Evolutionary conservation across 495 filamentous ascomycete species (phyloP).

Genomic region (Letharia lupina): DNA sequence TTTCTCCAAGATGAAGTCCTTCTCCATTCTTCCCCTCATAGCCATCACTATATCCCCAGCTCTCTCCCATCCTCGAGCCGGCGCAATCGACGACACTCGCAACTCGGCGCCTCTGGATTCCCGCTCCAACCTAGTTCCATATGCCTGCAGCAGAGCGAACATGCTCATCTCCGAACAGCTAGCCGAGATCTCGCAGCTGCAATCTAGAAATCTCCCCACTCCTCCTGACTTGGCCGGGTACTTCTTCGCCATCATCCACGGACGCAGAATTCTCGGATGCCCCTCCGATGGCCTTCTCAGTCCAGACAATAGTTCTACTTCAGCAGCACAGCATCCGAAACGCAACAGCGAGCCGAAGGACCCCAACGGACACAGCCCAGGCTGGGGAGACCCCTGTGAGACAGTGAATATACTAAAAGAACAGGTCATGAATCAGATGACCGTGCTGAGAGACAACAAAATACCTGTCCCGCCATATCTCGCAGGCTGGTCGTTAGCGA

Average conservation of each 20-base stretch:
- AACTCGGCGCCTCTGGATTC: not conserved
- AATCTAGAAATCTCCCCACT: not conserved
- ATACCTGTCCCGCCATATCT: not conserved
- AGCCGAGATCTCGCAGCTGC: not conserved
- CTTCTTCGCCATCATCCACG: not conserved
- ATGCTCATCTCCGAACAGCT: not conserved
- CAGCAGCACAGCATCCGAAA: not conserved
- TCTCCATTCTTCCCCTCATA: not conserved
- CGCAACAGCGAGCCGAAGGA: not conserved
- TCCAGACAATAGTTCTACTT: not conserved
- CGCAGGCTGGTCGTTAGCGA: not conserved
- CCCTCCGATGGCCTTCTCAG: not conserved
- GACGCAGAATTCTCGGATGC: not conserved
- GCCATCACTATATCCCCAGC: not conserved
- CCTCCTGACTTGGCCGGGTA: not conserved
- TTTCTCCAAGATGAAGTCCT: not conserved
- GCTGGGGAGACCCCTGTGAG: not conserved
- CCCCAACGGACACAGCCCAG: not conserved
- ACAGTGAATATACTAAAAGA: no score
- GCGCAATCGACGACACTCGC: not conserved
- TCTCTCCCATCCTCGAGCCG: not conserved
- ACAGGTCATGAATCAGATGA: not conserved
- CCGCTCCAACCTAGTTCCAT: not conserved
- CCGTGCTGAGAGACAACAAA: not conserved
- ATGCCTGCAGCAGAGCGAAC: not conserved